Evolutionary conservation across 352 stramenopile species (phyloP).

Genomic region (Vaucheria bursata): DNA sequence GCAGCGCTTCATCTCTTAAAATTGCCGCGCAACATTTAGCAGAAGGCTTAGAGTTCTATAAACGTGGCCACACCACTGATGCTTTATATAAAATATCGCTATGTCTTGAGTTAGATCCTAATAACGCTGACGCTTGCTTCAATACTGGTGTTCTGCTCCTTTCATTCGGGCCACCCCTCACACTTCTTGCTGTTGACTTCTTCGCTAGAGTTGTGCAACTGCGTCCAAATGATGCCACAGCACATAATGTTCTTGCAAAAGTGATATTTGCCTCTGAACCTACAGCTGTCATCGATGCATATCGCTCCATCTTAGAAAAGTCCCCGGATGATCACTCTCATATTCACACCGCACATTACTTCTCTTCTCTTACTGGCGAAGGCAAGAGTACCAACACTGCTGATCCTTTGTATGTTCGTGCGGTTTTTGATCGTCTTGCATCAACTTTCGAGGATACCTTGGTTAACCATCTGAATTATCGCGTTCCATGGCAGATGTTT

Average conservation of each 20-base stretch:
- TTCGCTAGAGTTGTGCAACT: not conserved
- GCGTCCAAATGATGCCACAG: not conserved
- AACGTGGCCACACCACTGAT: not conserved
- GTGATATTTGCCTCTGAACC: not conserved
- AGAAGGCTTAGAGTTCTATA: not conserved
- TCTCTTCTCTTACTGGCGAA: not conserved
- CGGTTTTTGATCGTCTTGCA: not conserved
- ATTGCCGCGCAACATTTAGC: not conserved
- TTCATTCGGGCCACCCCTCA: not conserved
- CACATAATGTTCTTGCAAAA: not conserved
- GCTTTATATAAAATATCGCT: not conserved
- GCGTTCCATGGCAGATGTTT: not conserved
- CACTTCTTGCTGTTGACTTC: not conserved
- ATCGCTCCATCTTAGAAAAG: not conserved
- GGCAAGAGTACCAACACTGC: not conserved
- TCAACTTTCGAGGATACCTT: not conserved
- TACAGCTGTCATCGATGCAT: not conserved
- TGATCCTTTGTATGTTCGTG: not conserved
- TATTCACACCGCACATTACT: not conserved
- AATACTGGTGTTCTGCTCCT: conserved; percentile 1
- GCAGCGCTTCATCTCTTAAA: too few species aligned
- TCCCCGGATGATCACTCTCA: not conserved
- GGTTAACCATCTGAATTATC: not conserved
- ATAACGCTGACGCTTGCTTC: not conserved
- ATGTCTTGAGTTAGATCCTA: not conserved